Conservation (phyloP, 1,139 yeast species). For the Yamadazyma kanchanaburiensis region DNA sequence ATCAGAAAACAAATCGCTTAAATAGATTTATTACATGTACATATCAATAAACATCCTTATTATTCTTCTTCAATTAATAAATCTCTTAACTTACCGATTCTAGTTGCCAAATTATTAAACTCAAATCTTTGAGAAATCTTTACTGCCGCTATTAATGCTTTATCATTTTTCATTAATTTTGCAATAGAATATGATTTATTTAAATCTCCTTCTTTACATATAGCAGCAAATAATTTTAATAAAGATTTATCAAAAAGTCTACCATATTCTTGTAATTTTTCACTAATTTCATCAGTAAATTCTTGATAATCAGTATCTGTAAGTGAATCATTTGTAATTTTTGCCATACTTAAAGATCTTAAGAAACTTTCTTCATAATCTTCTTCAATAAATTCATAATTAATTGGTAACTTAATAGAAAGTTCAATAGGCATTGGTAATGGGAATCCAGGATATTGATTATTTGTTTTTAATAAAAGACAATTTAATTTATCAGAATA, state of each 20-base stretch:
- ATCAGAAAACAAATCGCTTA: conserved; percentile 53
- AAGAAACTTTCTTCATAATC: conserved; percentile 36
- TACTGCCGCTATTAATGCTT: conserved; percentile 79
- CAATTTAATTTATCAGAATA: conserved; percentile 67
- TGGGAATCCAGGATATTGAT: conserved; percentile 62
- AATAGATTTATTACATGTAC: conserved; percentile 3
- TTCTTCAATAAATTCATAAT: conserved; percentile 15
- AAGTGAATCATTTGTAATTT: conserved; percentile 42
- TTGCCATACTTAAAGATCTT: conserved; percentile 48
- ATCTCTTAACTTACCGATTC: conserved; percentile 66
- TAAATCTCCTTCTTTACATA: conserved; percentile 66
- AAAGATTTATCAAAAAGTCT: conserved; percentile 67
- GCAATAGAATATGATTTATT: conserved; percentile 71
- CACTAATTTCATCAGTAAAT: conserved; percentile 39
- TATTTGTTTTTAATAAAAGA: conserved; percentile 65
- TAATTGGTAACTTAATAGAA: conserved; percentile 63
- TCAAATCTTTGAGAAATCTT: conserved; percentile 83
- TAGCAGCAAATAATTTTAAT: conserved; percentile 69
- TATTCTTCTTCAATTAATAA: conserved; percentile 28
- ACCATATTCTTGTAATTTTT: conserved; percentile 48
- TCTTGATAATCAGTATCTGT: conserved; percentile 38
- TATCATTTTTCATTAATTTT: conserved; percentile 66
- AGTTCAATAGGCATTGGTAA: conserved; percentile 80
- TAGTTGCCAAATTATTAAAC: conserved; percentile 58
- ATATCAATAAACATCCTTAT: background rate